Conservation (phyloP, 1,284 basidiomycete species). For the Boletus hoseneyae region DNA sequence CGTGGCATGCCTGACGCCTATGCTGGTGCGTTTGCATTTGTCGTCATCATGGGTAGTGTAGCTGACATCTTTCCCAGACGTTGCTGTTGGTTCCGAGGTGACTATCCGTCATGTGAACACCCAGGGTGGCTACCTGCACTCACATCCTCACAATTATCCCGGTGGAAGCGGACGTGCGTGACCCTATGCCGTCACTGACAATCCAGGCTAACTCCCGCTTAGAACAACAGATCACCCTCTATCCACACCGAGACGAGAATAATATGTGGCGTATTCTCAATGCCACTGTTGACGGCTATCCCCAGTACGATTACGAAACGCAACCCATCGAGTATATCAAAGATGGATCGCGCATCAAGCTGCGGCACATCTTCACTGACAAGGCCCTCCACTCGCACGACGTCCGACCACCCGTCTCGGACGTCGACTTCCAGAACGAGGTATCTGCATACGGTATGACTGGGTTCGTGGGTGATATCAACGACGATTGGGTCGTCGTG, state of each 20-base stretch:
- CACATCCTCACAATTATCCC: conserved; percentile 88
- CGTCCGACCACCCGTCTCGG: conserved; percentile 90
- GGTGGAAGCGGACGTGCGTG: conserved; percentile 77
- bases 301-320: conserved; percentile 53
- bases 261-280: conserved; percentile 88
- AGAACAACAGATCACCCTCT: conserved; percentile 98
- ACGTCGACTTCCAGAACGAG: conserved; percentile 99
- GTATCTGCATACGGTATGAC: conserved; percentile 93
- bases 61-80: conserved; percentile 49
- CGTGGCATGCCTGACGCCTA: conserved; percentile 91
- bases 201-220: conserved; percentile 10
- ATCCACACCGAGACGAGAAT: conserved; percentile 93
- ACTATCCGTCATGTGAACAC: conserved; percentile 91
- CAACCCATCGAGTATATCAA: conserved; percentile 64
- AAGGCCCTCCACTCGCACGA: conserved; percentile 96
- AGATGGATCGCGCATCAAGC: conserved; percentile 72
- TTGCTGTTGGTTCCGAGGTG: conserved; percentile 83
- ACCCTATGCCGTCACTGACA: neutral
- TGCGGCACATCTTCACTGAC: conserved; percentile 79
- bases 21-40: conserved; percentile 55
- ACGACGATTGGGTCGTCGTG: conserved; percentile 96
- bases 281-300: conserved; percentile 50
- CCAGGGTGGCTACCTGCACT: conserved; percentile 97
- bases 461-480: conserved; percentile 84
- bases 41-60: conserved; percentile 1